These are phyloP conservation scores for Eucalyptus camaldulensis DNA, from an alignment of 345 rosid genomes.

Conservation along the genomic window DNA sequence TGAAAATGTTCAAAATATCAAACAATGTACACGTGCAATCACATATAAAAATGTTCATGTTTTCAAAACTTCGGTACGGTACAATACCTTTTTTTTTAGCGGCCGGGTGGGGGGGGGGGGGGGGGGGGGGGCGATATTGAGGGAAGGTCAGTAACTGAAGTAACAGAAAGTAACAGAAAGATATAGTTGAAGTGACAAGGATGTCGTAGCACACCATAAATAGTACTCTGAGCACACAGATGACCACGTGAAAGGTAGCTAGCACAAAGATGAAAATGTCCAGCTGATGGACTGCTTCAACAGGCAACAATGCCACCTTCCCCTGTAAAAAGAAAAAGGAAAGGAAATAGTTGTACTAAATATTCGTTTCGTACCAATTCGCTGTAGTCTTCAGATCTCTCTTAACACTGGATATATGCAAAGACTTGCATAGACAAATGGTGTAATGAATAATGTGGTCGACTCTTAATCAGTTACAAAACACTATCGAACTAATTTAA, in stretches of 20 bases:
- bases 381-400: neutral
- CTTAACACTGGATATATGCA: neutral
- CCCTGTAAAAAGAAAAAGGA: slow-evolving; percentile 26
- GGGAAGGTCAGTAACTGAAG: neutral
- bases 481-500: neutral
- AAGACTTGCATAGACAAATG: neutral
- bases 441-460: neutral
- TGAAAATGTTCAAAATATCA: neutral
- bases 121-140: accelerated
- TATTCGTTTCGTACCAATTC: no score
- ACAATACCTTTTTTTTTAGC: accelerated
- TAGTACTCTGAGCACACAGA: slow-evolving; percentile 64
- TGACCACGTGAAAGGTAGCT: slow-evolving; percentile 50
- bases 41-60: neutral
- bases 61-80: accelerated
- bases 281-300: slow-evolving; percentile 67
- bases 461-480: neutral
- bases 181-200: neutral
- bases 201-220: neutral
- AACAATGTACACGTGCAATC: neutral
- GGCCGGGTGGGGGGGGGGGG: no score
- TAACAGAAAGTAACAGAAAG: neutral
- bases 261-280: slow-evolving; percentile 74
- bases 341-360: no score
- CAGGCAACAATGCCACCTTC: slow-evolving; percentile 41